Evolutionary conservation across 2,329 filamentous ascomycete species (phyloP).

Genomic region (Pseudogymnoascus sp.): DNA sequence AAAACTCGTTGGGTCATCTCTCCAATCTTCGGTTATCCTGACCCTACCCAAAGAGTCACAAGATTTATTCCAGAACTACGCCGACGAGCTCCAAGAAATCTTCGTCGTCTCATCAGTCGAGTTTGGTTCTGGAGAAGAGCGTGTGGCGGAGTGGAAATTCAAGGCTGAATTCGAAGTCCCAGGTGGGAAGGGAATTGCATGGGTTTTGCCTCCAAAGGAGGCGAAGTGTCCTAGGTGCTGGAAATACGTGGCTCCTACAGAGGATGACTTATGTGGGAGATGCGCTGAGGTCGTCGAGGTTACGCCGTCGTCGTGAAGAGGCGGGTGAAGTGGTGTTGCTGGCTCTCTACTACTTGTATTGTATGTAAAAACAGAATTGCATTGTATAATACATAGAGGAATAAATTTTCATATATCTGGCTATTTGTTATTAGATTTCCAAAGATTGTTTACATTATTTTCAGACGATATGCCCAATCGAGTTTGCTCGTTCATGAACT

Average conservation of each 20-base stretch:
- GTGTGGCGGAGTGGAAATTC: conserved; percentile 41
- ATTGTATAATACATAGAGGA: neutral
- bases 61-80: conserved; percentile 24
- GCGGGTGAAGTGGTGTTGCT: neutral
- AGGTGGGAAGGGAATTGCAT: conserved; percentile 18
- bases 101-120: conserved; percentile 64
- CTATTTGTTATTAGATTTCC: neutral
- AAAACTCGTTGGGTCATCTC: conserved; percentile 70
- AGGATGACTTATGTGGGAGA: conserved; percentile 61
- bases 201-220: conserved; percentile 37
- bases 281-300: conserved; percentile 60
- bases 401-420: neutral
- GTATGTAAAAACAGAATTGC: neutral
- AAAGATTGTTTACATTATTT: neutral
- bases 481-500: neutral
- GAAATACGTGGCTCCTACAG: conserved; percentile 67
- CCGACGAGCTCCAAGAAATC: conserved; percentile 42
- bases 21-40: conserved; percentile 67
- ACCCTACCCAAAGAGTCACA: conserved; percentile 33
- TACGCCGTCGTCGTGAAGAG: neutral
- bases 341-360: conserved; percentile 7
- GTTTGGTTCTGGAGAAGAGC: conserved; percentile 38
- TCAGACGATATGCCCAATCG: neutral
- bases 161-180: conserved; percentile 20
- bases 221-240: conserved; percentile 85